Base-by-base conservation (phyloP, 495 filamentous ascomycete genomes). In the Parathielavia hyrcaniae region DNA sequence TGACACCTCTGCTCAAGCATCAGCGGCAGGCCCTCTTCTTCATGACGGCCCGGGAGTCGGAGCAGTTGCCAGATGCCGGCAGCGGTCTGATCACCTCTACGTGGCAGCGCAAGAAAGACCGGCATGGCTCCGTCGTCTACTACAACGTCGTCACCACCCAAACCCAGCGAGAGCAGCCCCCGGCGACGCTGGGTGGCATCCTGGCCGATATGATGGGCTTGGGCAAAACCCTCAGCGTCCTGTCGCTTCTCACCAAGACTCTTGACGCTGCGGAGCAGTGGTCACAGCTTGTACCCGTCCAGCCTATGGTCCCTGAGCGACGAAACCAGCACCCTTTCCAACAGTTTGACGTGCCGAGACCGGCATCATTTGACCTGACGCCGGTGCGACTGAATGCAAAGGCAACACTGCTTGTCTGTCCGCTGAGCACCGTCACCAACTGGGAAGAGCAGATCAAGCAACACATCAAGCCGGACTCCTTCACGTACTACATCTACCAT, bases 161-260 rank as follows among this genome's bases (percentile, higher is more conserved):
- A 10, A 74, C 84, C 26, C 70, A 82, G 55, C 71, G 74, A 16
- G 60, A 80, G n/a, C 81, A 82, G 61, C 92, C 93, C 0, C 74
- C 81, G 0, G 82, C 90, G 57, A 79, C 83, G 0, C 74, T 86
- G 1, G 93, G 93, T 10, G 93, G 93, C n/a, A 87, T 98, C 34
- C 75, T 98, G 20, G 93, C 93, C 8, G 93, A 98, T 67, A 90
- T 96, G 86, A 98, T 98, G 93, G 93, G 93, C 39, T 74, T 98
- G 16, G 93, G 93, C 7, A 98, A 98, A 68, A 97, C 93, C 0
- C 72, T 98, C 47, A 95, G 87, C 66, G 87, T 96, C 32, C 76
- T 98, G 7, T 86, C 90, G 4, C 77, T 97, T 22, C 70, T 92
- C 16, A 73, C 83, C 3, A 77, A 76, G 17, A 86, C 89, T 0